Percentiles rank a stretch among this genome's conserved stretches.
Evolutionary conservation across 257 asterid species (phyloP).

Genomic region (Nicotiana benthamiana): DNA sequence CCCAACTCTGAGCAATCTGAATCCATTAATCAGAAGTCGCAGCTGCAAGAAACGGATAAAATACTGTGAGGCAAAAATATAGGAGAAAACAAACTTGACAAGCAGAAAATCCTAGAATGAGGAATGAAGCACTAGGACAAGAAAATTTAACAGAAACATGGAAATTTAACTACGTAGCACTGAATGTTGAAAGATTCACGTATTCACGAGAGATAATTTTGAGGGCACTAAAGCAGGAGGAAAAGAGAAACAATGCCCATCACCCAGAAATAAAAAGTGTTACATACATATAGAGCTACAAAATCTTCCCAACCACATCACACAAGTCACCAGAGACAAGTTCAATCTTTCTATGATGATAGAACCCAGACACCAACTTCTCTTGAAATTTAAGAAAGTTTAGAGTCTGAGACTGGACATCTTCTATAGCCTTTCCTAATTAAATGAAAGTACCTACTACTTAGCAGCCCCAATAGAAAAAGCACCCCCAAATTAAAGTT

Average conservation of each 20-base stretch:
- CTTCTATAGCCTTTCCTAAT: background rate
- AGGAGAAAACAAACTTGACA: background rate
- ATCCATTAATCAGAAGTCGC: constrained; percentile 74
- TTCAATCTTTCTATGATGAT: background rate
- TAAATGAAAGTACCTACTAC: background rate
- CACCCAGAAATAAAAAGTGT: background rate
- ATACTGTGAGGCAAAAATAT: background rate
- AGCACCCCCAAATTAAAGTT: background rate
- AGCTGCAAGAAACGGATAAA: constrained; percentile 37
- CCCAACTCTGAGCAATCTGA: constrained; percentile 68
- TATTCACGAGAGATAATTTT: background rate
- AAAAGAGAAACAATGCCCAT: background rate
- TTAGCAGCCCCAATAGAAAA: background rate
- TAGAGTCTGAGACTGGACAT: background rate
- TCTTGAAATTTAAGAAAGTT: background rate
- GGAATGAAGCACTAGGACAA: background rate
- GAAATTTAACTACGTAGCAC: background rate
- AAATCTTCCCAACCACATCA: background rate
- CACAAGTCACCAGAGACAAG: background rate
- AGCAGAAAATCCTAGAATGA: background rate
- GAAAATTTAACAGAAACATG: background rate
- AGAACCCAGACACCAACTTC: background rate
- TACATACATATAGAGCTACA: background rate
- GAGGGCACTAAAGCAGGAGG: background rate
- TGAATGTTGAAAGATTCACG: background rate